phyloP scores from a whole-genome alignment of 1,139 yeast species.

The Blastobotrys arbuscula region DNA sequence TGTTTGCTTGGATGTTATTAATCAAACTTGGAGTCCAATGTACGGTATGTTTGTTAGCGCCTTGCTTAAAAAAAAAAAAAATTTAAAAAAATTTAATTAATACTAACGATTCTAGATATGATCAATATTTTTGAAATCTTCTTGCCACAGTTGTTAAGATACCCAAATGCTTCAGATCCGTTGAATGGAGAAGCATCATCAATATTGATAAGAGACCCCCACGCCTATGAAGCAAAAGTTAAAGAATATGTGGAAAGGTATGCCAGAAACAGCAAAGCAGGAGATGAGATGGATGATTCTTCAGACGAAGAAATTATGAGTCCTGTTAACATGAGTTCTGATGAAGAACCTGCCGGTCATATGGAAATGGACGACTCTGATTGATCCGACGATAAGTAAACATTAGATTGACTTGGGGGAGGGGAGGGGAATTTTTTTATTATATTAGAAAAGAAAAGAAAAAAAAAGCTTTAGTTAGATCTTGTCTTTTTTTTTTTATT shows the following conservation, averaged over 20 bases:
- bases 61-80: not conserved
- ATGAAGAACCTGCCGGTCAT: conserved; percentile 42
- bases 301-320: conserved; percentile 39
- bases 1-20: conserved; percentile 92
- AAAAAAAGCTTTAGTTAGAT: not conserved
- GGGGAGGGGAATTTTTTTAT: too few species aligned
- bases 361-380: conserved; percentile 30
- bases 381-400: not conserved
- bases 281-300: conserved; percentile 37
- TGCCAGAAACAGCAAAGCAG: conserved; percentile 47
- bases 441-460: too few species aligned
- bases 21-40: conserved; percentile 98
- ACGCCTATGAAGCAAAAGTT: conserved; percentile 63
- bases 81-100: too few species aligned
- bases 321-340: conserved; percentile 41
- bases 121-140: conserved; percentile 88
- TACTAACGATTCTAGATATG: conserved; percentile 34
- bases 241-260: conserved; percentile 65
- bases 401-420: not conserved
- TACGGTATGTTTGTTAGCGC: conserved; percentile 49
- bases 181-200: conserved; percentile 88
- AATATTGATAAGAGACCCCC: conserved; percentile 65
- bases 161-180: conserved; percentile 94
- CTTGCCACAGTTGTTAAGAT: conserved; percentile 82
- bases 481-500: not conserved